These are phyloP conservation scores for Metschnikowia continentalis DNA, from an alignment of 805 yeast species.

Conservation along the genomic window DNA sequence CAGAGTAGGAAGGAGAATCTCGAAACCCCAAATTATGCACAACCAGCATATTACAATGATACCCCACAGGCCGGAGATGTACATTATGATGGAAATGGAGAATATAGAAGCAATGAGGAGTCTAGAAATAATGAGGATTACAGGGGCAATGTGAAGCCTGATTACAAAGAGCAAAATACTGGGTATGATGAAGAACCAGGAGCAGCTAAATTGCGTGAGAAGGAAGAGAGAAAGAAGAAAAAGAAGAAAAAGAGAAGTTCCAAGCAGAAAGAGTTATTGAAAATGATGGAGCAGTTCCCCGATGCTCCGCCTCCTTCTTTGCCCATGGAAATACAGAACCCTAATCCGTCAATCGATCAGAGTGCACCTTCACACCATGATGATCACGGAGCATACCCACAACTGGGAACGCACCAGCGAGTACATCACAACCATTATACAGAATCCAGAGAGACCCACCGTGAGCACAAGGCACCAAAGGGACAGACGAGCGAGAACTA, in stretches of 20 bases:
- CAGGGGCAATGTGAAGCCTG: neutral
- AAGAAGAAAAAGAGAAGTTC: constrained; percentile 15
- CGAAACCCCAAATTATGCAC: neutral
- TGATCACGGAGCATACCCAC: neutral
- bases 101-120: neutral
- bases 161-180: neutral
- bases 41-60: neutral
- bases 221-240: constrained; percentile 4
- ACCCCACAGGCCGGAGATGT: neutral
- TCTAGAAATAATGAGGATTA: neutral
- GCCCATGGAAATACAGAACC: constrained; percentile 3
- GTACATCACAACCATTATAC: neutral
- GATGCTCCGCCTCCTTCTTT: constrained; percentile 19
- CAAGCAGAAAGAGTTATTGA: constrained; percentile 5
- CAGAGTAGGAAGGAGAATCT: neutral
- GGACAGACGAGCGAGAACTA: neutral
- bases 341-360: neutral
- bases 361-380: neutral
- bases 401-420: neutral
- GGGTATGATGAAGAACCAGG: neutral
- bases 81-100: neutral
- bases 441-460: neutral
- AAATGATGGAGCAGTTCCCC: constrained; percentile 12
- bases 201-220: neutral
- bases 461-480: neutral